Percentiles rank a stretch among this genome's conserved stretches.
These are phyloP conservation scores for Eutrema japonicum DNA, from an alignment of 345 rosid genomes.

Conservation along the genomic window DNA sequence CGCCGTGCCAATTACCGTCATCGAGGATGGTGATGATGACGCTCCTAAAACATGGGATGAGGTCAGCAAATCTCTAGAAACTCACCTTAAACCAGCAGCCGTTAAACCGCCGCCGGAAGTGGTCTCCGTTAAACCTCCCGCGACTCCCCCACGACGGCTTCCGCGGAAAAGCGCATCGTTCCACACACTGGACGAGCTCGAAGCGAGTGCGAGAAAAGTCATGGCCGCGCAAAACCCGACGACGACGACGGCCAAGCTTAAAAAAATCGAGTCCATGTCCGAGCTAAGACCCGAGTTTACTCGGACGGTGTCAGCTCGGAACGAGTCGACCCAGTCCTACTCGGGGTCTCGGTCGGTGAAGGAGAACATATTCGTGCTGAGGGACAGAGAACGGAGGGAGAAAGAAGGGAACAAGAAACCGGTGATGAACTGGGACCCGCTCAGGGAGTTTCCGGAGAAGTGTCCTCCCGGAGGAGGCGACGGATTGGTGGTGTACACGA, in stretches of 20 bases:
- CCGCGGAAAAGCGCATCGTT: constrained; percentile 65
- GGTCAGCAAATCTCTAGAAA: constrained; percentile 78
- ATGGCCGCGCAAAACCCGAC: constrained; percentile 35
- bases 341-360: constrained; percentile 56
- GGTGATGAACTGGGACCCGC: constrained; percentile 63
- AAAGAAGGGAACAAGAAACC: constrained; percentile 65
- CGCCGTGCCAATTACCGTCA: constrained; percentile 47
- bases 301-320: constrained; percentile 27
- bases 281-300: constrained; percentile 31
- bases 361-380: constrained; percentile 67
- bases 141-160: constrained; percentile 39
- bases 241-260: constrained; percentile 41
- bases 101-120: constrained; percentile 8
- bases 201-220: constrained; percentile 46
- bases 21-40: constrained; percentile 58
- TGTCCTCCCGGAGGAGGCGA: constrained; percentile 79
- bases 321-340: constrained; percentile 31
- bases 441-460: constrained; percentile 69
- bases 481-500: constrained; percentile 76
- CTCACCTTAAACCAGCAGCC: constrained; percentile 56
- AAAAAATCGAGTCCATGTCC: constrained; percentile 48
- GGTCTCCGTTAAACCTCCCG: constrained; percentile 35
- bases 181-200: constrained; percentile 86
- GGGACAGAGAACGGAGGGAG: constrained; percentile 68
- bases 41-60: constrained; percentile 92